Evolutionary conservation across 2,329 filamentous ascomycete species (phyloP), one percentile per base, ranked within the genome.

Genomic region (Pyrenochaeta sp.): DNA sequence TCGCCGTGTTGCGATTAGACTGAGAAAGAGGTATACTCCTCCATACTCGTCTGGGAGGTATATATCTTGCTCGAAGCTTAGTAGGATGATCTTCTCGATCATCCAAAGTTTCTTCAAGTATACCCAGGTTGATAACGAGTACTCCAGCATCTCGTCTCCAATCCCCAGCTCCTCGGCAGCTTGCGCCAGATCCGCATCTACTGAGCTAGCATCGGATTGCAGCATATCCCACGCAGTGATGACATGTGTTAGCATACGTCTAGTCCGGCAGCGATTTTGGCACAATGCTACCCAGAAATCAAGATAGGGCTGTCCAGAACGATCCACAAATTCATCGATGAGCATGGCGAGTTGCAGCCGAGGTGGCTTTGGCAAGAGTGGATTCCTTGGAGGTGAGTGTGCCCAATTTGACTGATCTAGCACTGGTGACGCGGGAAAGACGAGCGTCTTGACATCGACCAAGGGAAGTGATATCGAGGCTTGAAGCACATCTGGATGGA

Each of bases 61-160:
- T 7, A 96, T 83, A 29, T 93, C 87, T 9, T 96, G 85, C 71
- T 99, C 94, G 68, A 99, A 97, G 9, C 95, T 94, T 21, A 96
- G 83, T 64, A 96, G 89, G 11, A 96, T 80, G 31, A 95, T 87
- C 77, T 86, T 88, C 65, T 93, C 87, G 80, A 96, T 90, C 61
- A 93, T 84, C 20, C 82, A 83, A n/a, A 96, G 79, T 70, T 96
- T 97, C 72, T 96, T 89, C 47, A 92, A 82, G 60, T 93, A 95
- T 0, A 86, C 83, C 94, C 94, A 99, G 3, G 88, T 91, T 1
- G 89, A 90, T 1, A 97, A 78, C 0, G 90, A 86, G 38, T 89
- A 87, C 0, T 83, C 86, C 1, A 83, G 79, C 27, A 80, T 75
- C 30, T 86, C 81, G 3, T 73, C 48, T 0, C 23, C 10, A 13